These are phyloP conservation scores for Ajuga chamaepitys DNA, from an alignment of 257 asterid species.

Conservation along the genomic window DNA sequence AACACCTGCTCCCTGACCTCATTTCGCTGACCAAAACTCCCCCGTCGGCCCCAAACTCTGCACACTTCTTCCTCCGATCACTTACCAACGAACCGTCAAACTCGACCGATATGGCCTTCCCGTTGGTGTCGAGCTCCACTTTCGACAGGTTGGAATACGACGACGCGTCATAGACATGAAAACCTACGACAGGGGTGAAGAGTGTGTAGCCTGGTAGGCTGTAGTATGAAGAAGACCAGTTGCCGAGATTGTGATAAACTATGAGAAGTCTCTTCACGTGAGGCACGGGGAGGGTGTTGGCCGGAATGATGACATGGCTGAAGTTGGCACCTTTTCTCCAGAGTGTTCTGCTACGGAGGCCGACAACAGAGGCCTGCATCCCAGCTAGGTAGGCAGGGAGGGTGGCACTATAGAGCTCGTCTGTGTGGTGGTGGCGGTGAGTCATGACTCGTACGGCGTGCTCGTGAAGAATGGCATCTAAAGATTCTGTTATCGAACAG, in stretches of 20 bases:
- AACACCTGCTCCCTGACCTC: constrained; percentile 32
- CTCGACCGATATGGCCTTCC: constrained; percentile 39
- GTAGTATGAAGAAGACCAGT: constrained; percentile 59
- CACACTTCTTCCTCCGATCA: constrained; percentile 35
- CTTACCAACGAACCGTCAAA: constrained; percentile 21
- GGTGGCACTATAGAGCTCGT: constrained; percentile 46
- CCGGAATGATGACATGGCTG: constrained; percentile 51
- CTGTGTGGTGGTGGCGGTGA: constrained; percentile 39
- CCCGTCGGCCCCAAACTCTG: constrained; percentile 37
- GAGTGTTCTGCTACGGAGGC: constrained; percentile 61
- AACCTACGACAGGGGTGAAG: constrained; percentile 58
- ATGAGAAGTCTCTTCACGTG: constrained; percentile 51
- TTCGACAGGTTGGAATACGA: constrained; percentile 19
- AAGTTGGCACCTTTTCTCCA: constrained; percentile 64
- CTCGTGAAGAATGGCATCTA: constrained; percentile 51
- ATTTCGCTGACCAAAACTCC: constrained; percentile 32
- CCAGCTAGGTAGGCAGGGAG: constrained; percentile 63
- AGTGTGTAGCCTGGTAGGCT: constrained; percentile 49
- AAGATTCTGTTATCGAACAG: constrained; percentile 29
- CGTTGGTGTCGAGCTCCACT: constrained; percentile 49
- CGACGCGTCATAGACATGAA: constrained; percentile 56
- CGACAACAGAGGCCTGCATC: constrained; percentile 45
- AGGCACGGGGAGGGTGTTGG: constrained; percentile 55
- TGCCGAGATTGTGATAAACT: constrained; percentile 65
- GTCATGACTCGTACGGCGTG: constrained; percentile 44